Conservation (phyloP, 78 protist genomes). For the Dictyostelium purpureum region DNA sequence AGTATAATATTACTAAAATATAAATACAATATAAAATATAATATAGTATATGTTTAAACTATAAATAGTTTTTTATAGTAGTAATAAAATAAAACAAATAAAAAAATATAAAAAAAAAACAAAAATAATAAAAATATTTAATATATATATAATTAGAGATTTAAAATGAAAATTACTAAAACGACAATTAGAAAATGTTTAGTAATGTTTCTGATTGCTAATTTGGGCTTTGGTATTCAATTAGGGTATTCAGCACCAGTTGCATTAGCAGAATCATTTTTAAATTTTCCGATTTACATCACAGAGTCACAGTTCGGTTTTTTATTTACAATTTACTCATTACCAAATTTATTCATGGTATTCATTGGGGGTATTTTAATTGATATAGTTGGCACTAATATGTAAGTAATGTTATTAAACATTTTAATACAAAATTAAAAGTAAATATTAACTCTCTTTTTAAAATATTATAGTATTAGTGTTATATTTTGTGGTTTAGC, state of each 20-base stretch:
- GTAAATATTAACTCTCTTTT: neutral
- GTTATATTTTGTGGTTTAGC: conserved; percentile 47
- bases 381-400: conserved; percentile 48
- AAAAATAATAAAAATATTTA: neutral
- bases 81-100: neutral
- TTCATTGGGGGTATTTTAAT: conserved; percentile 62
- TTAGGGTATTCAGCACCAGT: conserved; percentile 46
- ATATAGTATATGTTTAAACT: neutral
- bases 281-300: conserved; percentile 4
- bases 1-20: too few species aligned
- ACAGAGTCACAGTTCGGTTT: conserved; percentile 47
- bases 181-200: conserved; percentile 21
- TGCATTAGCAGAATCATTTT: conserved; percentile 31
- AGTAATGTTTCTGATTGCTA: conserved; percentile 53
- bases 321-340: conserved; percentile 33
- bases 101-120: neutral
- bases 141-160: neutral
- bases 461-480: neutral
- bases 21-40: neutral
- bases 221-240: conserved; percentile 53
- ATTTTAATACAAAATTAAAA: neutral
- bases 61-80: neutral
- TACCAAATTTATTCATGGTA: conserved; percentile 65
- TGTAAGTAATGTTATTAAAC: neutral
- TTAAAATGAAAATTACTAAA: conserved; percentile 1